Evolutionary conservation across 345 rosid species (phyloP).

Genomic region (Citropsis articulata): DNA sequence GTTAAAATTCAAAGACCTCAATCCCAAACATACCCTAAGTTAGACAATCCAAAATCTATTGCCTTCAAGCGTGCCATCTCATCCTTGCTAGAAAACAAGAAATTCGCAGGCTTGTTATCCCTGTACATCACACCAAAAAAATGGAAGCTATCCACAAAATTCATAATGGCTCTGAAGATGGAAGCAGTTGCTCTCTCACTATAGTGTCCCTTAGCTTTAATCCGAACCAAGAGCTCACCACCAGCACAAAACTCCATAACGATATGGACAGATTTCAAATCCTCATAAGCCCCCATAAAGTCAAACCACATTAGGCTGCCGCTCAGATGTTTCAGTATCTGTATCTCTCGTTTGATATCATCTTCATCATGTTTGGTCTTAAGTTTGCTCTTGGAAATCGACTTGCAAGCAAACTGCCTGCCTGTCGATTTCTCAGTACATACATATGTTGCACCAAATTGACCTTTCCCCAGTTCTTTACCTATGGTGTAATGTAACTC

Average conservation of each 20-base stretch:
- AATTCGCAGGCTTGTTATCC: slow-evolving; percentile 43
- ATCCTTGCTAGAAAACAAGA: slow-evolving; percentile 32
- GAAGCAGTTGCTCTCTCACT: slow-evolving; percentile 33
- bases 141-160: slow-evolving; percentile 59
- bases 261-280: slow-evolving; percentile 32
- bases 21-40: too few species aligned
- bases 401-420: slow-evolving; percentile 30
- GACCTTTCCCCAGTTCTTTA: slow-evolving; percentile 35
- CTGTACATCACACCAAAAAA: slow-evolving; percentile 86
- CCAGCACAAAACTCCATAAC: slow-evolving; percentile 43
- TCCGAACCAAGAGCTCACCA: slow-evolving; percentile 35
- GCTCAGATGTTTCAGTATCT: slow-evolving; percentile 36
- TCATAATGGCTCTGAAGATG: slow-evolving; percentile 26
- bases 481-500: slow-evolving; percentile 29
- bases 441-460: slow-evolving; percentile 25
- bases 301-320: slow-evolving; percentile 31
- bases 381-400: slow-evolving; percentile 20
- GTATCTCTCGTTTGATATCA: slow-evolving; percentile 35
- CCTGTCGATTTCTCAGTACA: slow-evolving; percentile 37
- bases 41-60: slow-evolving; percentile 78
- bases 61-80: slow-evolving; percentile 32
- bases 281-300: slow-evolving; percentile 36
- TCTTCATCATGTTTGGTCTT: slow-evolving; percentile 16
- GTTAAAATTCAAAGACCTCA: too few species aligned
- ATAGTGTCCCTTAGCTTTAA: slow-evolving; percentile 33